Evolutionary conservation across 1,284 basidiomycete species (phyloP), one percentile per base, ranked within the genome.

Genomic region (Boletellus deceptivus): DNA sequence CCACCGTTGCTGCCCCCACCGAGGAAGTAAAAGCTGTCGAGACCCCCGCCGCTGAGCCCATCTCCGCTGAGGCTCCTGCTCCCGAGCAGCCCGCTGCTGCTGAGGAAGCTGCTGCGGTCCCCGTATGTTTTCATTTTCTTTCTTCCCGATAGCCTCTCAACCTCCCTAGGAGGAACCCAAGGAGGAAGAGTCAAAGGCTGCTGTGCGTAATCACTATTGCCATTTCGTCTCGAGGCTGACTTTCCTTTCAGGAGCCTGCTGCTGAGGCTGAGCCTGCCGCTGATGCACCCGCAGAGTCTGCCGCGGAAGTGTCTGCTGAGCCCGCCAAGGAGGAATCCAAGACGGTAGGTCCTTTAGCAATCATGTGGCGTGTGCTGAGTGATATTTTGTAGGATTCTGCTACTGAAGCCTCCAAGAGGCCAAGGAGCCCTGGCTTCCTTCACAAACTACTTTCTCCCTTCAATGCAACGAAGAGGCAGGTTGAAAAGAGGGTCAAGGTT

Each of bases 341-440:
- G 71, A 72, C 84, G 50, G 86, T 87, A 60, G 42, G 55, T 55
- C 17, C 22, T 33, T 27, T 8, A 6, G 34, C 38, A 22, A 14
- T 45, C 16, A 13, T 11, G 18, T n/a, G 18, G 22, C 20, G 51
- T 24, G 52, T 11, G 24, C 45, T 41, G 51, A 43, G 4, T 24
- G 49, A 38, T 43, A 2, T 0, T 49, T 20, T 27, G 39, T 57
- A 73, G 75, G 65, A 70, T 43, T 68, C 72, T 41, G 20, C 77
- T 49, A 65, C 72, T 46, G 80, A 82, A 57, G 61, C 68, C 33
- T 20, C 71, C 11, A 84, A 84, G 17, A 75, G 77, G 56, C 84
- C 86, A 60, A 89, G 86, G 80, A 88, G 86, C 72, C 88, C 89
- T n/a, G 69, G 78, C 47, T 57, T 90, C 54, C 72, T 91, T 47